phyloP scores from a whole-genome alignment of 2,329 filamentous ascomycete genomes.

The Dendrostoma leiphaemia region DNA sequence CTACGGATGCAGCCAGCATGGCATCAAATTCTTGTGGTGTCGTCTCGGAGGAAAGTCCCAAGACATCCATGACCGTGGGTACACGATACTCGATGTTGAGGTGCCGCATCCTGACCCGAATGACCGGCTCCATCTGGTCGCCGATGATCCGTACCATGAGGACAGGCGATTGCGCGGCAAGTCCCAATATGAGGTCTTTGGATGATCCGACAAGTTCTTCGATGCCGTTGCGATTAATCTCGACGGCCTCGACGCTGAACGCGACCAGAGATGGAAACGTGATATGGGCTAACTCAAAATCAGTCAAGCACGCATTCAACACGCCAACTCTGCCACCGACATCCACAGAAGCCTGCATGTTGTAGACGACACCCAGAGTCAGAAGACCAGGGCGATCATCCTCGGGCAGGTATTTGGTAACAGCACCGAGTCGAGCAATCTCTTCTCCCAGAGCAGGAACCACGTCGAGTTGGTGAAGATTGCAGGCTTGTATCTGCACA shows the following conservation, averaged over 20 bases:
- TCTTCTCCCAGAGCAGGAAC: constrained; percentile 75
- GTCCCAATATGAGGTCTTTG: constrained; percentile 26
- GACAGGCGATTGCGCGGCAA: constrained; percentile 44
- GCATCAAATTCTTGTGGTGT: constrained; percentile 72
- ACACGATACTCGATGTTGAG: constrained; percentile 87
- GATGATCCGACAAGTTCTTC: constrained; percentile 69
- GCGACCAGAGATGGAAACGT: constrained; percentile 81
- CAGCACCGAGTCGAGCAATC: constrained; percentile 75
- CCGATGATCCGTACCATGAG: constrained; percentile 88
- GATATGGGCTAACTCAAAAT: constrained; percentile 76
- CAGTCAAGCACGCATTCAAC: constrained; percentile 55
- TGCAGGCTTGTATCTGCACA: constrained; percentile 60
- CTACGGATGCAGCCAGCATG: constrained; percentile 75
- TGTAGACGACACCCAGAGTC: constrained; percentile 66
- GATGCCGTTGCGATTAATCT: constrained; percentile 59
- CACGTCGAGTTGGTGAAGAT: constrained; percentile 62
- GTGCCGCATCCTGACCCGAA: constrained; percentile 86
- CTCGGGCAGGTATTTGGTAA: constrained; percentile 92
- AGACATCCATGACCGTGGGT: constrained; percentile 74
- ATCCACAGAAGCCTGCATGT: constrained; percentile 59
- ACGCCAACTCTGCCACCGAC: constrained; percentile 68
- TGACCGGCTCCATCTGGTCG: constrained; percentile 87
- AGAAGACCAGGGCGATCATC: constrained; percentile 90
- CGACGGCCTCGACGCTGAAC: constrained; percentile 65
- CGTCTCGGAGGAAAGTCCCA: constrained; percentile 66